Evolutionary conservation across 148 eudicot genomes (phyloP).

Genomic region (Vaccinium vitisidaea): DNA sequence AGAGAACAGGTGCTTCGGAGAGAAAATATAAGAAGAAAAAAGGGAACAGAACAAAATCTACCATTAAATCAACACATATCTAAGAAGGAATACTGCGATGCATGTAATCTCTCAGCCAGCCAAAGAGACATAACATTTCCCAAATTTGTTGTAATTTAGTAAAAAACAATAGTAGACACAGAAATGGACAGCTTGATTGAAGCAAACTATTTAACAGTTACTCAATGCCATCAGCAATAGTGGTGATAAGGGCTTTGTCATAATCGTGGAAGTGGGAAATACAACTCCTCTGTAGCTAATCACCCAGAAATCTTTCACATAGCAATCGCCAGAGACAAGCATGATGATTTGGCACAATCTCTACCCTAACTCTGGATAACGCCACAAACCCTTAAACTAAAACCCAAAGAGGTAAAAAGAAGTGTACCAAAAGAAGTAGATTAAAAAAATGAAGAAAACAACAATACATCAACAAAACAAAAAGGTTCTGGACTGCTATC

Average conservation of each 20-base stretch:
- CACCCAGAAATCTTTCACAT: neutral
- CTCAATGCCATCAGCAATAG: neutral
- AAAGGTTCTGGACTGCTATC: neutral
- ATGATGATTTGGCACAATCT: slow-evolving; percentile 1
- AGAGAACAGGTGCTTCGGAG: neutral
- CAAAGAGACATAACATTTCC: neutral
- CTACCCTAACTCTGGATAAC: neutral
- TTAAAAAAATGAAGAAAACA: neutral
- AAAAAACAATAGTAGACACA: neutral
- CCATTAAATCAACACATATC: neutral
- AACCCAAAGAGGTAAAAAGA: neutral
- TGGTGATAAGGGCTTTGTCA: neutral
- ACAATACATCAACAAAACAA: neutral
- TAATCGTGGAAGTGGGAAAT: neutral
- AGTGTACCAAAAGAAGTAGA: neutral
- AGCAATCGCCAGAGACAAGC: neutral
- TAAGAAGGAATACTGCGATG: neutral
- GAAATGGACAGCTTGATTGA: neutral
- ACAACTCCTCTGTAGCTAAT: neutral
- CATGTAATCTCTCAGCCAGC: neutral
- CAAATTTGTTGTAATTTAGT: neutral
- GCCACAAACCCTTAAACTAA: neutral
- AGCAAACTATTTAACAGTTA: slow-evolving; percentile 4
- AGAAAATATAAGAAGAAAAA: neutral
- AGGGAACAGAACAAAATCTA: neutral